Evolutionary conservation across 805 yeast genomes (phyloP), one percentile per base, ranked within the genome.

Genomic region (Myxozyma vanderwaltii): DNA sequence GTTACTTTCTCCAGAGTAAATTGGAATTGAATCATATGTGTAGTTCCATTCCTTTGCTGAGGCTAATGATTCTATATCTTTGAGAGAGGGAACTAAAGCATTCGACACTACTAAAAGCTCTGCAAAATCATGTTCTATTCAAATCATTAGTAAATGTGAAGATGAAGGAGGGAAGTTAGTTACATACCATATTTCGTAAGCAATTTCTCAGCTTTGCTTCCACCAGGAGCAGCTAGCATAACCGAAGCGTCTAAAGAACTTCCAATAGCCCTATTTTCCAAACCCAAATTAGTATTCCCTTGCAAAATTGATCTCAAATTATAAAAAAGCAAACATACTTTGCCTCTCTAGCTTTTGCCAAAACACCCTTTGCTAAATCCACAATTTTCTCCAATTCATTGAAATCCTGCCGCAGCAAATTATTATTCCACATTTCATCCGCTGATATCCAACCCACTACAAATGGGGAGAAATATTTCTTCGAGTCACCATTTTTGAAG

Each of bases 41-140:
- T 24, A 43, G 12, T 26, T 44, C 53, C 53, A 55, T 24, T 38
- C 40, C 27, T 33, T 40, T 1, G 40, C 13, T 8, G 40, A n/a
- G 7, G 36, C 12, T 4, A 17, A n/a, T 3, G 58, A 21, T 13
- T 17, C 36, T 4, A 40, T 15, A 19, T 41, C 49, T 33, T 40
- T 4, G 5, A 31, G 24, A 13, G 40, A 6, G 33, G 19, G n/a
- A 5, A 84, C 51, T n/a, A 68, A 68, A 3, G 83, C 86, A 6
- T 78, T 72, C 0, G 96, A 88, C 0, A 84, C 86, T 63, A 90
- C 80, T 58, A 88, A 80, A 46, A 83, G 73, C 60, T 84, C 89
- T 0, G 76, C 75, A 15, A 86, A 65, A 26, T 83, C 81, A n/a
- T 76, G 78, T 27, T 74, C 75, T 61, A 39, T 17, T 31, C 26